Evolutionary conservation across 1,284 basidiomycete genomes (phyloP), one percentile per base, ranked within the genome.

Genomic region (Fomitopsis pinicola): DNA sequence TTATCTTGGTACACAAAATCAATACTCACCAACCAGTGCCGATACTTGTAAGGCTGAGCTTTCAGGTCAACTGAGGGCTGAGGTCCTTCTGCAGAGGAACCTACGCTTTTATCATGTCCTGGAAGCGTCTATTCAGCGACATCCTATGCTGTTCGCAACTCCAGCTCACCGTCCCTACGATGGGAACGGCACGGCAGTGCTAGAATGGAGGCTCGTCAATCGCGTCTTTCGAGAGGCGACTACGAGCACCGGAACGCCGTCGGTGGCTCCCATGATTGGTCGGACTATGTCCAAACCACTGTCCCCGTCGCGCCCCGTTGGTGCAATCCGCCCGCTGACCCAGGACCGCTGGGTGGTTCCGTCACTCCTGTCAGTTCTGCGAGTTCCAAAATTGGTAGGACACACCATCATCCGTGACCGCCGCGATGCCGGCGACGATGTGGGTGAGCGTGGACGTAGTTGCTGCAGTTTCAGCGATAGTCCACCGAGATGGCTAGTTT

Each of bases 21-120:
- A 15, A 28, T 12, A 59, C 59, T 59, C 30, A 59, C 53, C 55
- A 59, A 28, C 59, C 53, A 55, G 59, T 48, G 55, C 53, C 42
- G 55, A 42, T 42, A 19, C 58, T 33, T 44, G 48, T 33, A 42
- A 45, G 17, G 53, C 33, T 59, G 17, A 19, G 40, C 59, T 42
- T 40, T 45, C 50, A 55, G 42, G 33, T 59, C 58, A 44, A 59
- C 53, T 59, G 50, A 59, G 30, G 48, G 59, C 59, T 59, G 59
- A 53, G 38, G 53, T 30, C 28, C 15, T 28, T 30, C 5, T 38
- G 26, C 9, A 28, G 22, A 40, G 19, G 42, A 30, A 17, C n/a
- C 8, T 26, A 35, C 5, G 15, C 26, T 33, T 59, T 59, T 59
- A 54, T 59, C 50, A 4, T 9, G 10, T 19, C 28, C 15, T 35